phyloP scores from a whole-genome alignment of 371 early-diverging fungal genomes.

The Mucor sp. region DNA sequence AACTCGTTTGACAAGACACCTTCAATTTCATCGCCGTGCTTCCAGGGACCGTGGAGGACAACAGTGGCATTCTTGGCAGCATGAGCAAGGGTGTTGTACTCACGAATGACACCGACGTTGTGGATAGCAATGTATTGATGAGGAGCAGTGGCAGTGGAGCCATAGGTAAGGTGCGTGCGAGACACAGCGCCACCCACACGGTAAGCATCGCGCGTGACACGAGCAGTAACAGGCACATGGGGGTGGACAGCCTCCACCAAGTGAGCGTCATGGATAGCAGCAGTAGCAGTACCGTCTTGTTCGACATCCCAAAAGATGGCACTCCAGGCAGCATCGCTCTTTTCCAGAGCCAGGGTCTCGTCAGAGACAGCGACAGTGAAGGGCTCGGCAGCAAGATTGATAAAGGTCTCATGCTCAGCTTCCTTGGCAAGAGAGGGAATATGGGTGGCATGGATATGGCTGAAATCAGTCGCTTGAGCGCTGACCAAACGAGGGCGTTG shows the following conservation, averaged over 20 bases:
- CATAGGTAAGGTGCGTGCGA: slow-evolving; percentile 56
- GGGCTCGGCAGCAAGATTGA: slow-evolving; percentile 27
- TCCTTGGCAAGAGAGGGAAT: slow-evolving; percentile 48
- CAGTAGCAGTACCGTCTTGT: slow-evolving; percentile 50
- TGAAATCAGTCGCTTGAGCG: slow-evolving; percentile 44
- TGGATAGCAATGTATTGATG: slow-evolving; percentile 70
- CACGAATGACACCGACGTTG: slow-evolving; percentile 55
- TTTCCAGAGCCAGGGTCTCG: slow-evolving; percentile 15
- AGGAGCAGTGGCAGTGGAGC: slow-evolving; percentile 35
- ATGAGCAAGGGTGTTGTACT: slow-evolving; percentile 64
- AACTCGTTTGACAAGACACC: slow-evolving; percentile 70
- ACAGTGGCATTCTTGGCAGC: slow-evolving; percentile 60
- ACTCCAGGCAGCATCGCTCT: slow-evolving; percentile 31
- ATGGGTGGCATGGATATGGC: slow-evolving; percentile 39
- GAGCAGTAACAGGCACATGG: slow-evolving; percentile 34
- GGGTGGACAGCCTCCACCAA: slow-evolving; percentile 38
- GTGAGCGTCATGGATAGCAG: slow-evolving; percentile 55
- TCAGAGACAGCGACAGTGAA: slow-evolving; percentile 13
- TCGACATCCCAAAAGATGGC: slow-evolving; percentile 75
- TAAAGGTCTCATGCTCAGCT: slow-evolving; percentile 35
- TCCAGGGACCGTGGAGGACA: slow-evolving; percentile 71
- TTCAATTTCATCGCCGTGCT: slow-evolving; percentile 68
- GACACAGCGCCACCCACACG: slow-evolving; percentile 58
- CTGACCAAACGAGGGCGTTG: slow-evolving; percentile 45
- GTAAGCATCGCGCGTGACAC: slow-evolving; percentile 59